Evolutionary conservation across 2,329 filamentous ascomycete species (phyloP).

Genomic region (Alternaria sp.): DNA sequence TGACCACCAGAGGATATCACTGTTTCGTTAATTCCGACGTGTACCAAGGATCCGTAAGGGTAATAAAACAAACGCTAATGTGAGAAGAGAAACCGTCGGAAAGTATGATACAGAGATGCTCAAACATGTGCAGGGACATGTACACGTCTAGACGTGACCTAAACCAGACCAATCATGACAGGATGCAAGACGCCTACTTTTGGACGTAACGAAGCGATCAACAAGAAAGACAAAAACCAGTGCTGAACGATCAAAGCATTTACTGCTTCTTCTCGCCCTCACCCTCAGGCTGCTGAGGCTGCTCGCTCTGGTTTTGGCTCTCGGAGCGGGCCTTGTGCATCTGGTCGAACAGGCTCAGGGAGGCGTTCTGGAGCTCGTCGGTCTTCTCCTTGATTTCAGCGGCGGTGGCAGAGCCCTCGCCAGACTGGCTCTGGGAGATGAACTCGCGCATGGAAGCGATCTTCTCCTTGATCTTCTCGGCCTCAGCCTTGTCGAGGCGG

Average conservation of each 20-base stretch:
- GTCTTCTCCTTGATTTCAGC: constrained; percentile 98
- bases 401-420: constrained; percentile 83
- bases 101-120: constrained; percentile 45
- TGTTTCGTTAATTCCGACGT: constrained; percentile 29
- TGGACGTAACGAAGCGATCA: constrained; percentile 34
- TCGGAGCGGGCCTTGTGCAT: constrained; percentile 95
- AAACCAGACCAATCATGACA: constrained; percentile 34
- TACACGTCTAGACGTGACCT: constrained; percentile 43
- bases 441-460: constrained; percentile 84
- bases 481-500: constrained; percentile 95
- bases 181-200: constrained; percentile 50
- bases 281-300: constrained; percentile 53
- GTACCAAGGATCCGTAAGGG: constrained; percentile 28
- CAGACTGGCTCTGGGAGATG: constrained; percentile 91
- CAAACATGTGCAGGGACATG: constrained; percentile 33
- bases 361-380: constrained; percentile 94
- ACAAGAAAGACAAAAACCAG: constrained; percentile 28
- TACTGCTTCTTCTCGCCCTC: constrained; percentile 78
- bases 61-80: constrained; percentile 40
- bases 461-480: constrained; percentile 92
- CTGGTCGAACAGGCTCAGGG: constrained; percentile 98
- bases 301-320: constrained; percentile 52
- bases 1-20: constrained; percentile 28
- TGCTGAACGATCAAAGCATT: constrained; percentile 36
- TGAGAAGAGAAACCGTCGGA: constrained; percentile 39